These are phyloP conservation scores for Giardia duodenalis DNA, from an alignment of 208 protist species.

Conservation along the genomic window DNA sequence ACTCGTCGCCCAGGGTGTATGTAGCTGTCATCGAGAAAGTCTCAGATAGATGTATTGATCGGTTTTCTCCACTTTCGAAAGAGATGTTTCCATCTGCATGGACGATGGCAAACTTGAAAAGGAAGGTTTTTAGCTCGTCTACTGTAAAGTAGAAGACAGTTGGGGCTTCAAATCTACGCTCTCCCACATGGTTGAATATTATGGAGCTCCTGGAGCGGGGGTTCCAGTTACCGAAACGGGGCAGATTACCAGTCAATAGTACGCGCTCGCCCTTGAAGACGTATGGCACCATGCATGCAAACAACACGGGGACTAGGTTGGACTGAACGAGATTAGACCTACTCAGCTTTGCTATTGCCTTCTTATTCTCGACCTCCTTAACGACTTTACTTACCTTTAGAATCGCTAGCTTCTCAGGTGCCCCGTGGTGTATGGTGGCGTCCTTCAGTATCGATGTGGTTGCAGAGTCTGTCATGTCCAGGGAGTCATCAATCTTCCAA, in stretches of 20 bases:
- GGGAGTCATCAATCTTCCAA: conserved; percentile 17
- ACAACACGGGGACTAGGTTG: neutral
- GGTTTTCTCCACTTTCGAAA: neutral
- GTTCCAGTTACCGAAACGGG: neutral
- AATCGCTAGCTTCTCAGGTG: neutral
- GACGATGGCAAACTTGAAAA: conserved; percentile 5
- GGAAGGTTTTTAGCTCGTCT: neutral
- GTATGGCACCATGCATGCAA: neutral
- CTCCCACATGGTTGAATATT: neutral
- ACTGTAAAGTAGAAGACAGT: neutral
- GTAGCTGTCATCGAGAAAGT: too few relatives aligned
- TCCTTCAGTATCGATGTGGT: neutral
- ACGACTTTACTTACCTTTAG: neutral
- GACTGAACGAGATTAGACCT: neutral
- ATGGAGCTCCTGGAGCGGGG: neutral
- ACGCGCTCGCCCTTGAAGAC: neutral
- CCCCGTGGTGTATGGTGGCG: neutral
- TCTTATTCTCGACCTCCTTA: neutral
- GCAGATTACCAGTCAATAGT: neutral
- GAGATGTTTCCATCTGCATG: neutral
- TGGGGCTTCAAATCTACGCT: neutral
- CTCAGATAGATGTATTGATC: neutral
- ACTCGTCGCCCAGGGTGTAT: neutral
- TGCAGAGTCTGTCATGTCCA: neutral
- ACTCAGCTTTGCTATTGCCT: neutral